Conservation (phyloP, 2,329 filamentous ascomycete genomes). For the Clarireedia monteithiana region DNA sequence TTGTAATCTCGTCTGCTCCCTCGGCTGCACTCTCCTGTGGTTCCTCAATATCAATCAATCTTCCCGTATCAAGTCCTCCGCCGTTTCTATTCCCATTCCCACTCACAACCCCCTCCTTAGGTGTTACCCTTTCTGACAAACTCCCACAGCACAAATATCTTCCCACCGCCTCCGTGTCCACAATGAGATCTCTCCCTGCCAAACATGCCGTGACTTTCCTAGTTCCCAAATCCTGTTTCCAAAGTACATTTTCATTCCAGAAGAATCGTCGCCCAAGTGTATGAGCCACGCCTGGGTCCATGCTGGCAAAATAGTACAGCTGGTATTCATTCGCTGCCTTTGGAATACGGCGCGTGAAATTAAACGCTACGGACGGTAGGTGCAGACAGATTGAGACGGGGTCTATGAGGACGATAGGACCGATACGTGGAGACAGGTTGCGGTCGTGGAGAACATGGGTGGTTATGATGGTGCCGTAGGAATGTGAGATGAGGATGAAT, state of each 20-base stretch:
- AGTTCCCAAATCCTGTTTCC: conserved; percentile 45
- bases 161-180: conserved; percentile 44
- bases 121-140: neutral
- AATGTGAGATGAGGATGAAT: conserved; percentile 46
- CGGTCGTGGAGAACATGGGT: conserved; percentile 45
- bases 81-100: conserved; percentile 11
- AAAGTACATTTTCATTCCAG: conserved; percentile 53
- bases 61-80: neutral
- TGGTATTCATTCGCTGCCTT: conserved; percentile 48
- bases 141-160: conserved; percentile 37
- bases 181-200: conserved; percentile 44
- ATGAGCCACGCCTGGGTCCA: conserved; percentile 50
- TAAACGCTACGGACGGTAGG: conserved; percentile 55
- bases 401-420: conserved; percentile 47
- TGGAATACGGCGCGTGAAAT: conserved; percentile 43
- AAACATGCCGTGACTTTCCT: conserved; percentile 41
- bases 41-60: conserved; percentile 3
- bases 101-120: conserved; percentile 15
- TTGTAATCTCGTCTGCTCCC: neutral
- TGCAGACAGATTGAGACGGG: conserved; percentile 53
- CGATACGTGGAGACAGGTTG: conserved; percentile 35
- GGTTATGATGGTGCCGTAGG: conserved; percentile 46
- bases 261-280: conserved; percentile 51
- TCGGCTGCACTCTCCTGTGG: neutral
- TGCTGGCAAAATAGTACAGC: conserved; percentile 52